Conservation (phyloP, 352 stramenopile species). For the Globisporangium irregulare region DNA sequence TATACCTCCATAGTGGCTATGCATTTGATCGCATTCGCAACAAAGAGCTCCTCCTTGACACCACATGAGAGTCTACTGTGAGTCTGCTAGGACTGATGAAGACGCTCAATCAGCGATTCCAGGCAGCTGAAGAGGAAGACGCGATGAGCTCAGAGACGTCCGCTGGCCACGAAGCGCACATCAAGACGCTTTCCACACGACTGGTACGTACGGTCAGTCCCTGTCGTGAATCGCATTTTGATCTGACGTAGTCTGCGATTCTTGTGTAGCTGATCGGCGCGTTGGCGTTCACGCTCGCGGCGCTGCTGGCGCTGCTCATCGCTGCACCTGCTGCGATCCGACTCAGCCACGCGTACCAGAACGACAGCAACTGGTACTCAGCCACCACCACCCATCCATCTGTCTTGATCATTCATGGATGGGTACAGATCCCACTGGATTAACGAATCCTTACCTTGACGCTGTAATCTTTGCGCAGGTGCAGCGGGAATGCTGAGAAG, state of each 20-base stretch:
- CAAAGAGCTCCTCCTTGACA: constrained; percentile 12
- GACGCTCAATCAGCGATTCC: constrained; percentile 25
- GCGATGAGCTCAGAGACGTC: background rate
- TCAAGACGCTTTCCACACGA: constrained; percentile 19
- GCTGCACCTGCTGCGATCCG: constrained; percentile 40
- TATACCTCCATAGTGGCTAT: too few relatives aligned
- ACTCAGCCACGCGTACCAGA: constrained; percentile 37
- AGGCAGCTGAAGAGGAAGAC: background rate
- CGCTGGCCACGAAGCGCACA: background rate
- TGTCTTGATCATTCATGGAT: background rate
- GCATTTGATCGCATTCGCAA: too few relatives aligned
- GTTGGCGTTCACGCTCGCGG: constrained; percentile 22
- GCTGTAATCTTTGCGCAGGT: background rate
- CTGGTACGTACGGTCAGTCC: constrained; percentile 16
- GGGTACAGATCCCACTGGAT: too few relatives aligned
- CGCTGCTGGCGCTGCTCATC: constrained; percentile 41
- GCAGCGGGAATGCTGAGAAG: background rate
- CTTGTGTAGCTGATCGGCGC: constrained; percentile 33
- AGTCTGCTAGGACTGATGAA: constrained; percentile 50
- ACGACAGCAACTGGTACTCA: constrained; percentile 33
- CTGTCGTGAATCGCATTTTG: background rate
- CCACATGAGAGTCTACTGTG: constrained; percentile 28
- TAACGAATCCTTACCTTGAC: background rate
- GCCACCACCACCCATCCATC: background rate
- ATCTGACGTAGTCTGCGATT: background rate